These are phyloP conservation scores for bread wheat (Triticum aestivum) DNA, from an alignment of 176 grass and related monocot species.

Conservation along the genomic window DNA sequence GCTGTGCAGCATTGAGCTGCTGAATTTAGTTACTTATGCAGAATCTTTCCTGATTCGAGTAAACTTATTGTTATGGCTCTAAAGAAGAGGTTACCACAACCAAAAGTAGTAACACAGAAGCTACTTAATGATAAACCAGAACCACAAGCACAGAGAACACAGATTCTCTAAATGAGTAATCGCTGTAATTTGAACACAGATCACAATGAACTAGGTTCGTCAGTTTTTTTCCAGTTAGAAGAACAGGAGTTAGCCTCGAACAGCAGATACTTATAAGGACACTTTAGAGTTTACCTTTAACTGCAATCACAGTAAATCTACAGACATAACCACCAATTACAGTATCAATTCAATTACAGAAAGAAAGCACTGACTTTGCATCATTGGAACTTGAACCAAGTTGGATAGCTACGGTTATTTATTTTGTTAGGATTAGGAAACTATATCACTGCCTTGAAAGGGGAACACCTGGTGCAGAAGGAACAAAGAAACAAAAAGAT, in stretches of 20 bases:
- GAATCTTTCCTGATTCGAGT: background rate
- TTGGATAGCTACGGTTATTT: constrained; percentile 10
- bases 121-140: background rate
- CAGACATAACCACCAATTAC: background rate
- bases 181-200: background rate
- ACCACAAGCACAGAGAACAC: background rate
- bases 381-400: constrained; percentile 15
- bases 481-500: constrained; percentile 11
- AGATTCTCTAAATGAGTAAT: constrained; percentile 11
- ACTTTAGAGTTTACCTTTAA: background rate
- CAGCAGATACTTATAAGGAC: background rate
- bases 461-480: background rate
- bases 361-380: background rate
- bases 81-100: background rate
- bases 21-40: background rate
- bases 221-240: background rate
- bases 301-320: background rate
- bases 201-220: background rate
- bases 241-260: constrained; percentile 6
- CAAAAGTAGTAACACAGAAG: constrained; percentile 2
- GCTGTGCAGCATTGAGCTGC: background rate
- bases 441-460: background rate
- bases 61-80: background rate
- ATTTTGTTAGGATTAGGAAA: constrained; percentile 5
- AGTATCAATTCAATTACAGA: background rate